Evolutionary conservation across 2,329 filamentous ascomycete genomes (phyloP), one percentile per base, ranked within the genome.

Genomic region (Conoideocrella luteorostrata): DNA sequence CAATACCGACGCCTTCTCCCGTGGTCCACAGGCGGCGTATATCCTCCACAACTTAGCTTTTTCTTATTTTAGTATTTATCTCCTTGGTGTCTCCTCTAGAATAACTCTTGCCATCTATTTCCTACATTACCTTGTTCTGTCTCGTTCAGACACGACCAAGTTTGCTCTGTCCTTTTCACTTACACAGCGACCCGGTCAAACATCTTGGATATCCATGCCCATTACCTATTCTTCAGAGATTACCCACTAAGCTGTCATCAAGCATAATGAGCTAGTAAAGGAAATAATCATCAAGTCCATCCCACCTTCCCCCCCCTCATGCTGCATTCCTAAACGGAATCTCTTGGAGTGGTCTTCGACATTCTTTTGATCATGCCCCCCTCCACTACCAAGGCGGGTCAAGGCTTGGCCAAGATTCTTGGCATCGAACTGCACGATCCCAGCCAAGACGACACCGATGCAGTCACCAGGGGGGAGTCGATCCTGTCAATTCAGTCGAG

Each of bases 401-500:
- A 84, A 57, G 70, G 72, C 54, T 64, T 95, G 62, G 90, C 89
- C 60, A 93, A 88, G 63, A 74, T 72, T 48, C 73, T 96, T 28
- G 84, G 86, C 46, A 95, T 96, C 72, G 86, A 93, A 63, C 69
- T 95, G 24, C 76, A 90, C 47, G 69, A 70, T 17, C 65, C 70
- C 46, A 56, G 65, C 7, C 67, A 68, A 28, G 65, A 66, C 43
- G 55, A 65, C 17, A 44, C 51, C 6, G 81, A 88, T 40, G 75
- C 81, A 36, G 72, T 88, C 41, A 85, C 83, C 11, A 74, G 84
- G 37, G 86, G 86, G 54, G 88, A 93, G 63, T 94, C 88, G 1
- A 74, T 86, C 46, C 81, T 88, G 56, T 93, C 89, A 0, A 71
- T 78, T 28, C 75, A 77, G 34, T 88, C 82, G 2, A 77, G 80